Percentiles rank a stretch among this genome's conserved stretches.
Conservation (phyloP, 371 early-diverging fungal genomes). For the Mucor saturninus region DNA sequence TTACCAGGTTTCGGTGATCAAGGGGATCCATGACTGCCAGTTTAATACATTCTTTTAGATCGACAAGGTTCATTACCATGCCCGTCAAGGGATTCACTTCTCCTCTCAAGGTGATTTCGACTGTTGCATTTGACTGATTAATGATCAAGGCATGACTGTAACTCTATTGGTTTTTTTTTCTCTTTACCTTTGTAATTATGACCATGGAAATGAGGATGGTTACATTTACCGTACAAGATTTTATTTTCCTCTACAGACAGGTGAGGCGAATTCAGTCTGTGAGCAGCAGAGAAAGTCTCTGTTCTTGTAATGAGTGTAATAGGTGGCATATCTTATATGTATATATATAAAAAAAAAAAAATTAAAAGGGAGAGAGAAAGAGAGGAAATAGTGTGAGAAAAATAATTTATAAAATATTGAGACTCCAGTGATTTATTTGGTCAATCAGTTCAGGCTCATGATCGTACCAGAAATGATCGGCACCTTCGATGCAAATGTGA, state of each 20-base stretch:
- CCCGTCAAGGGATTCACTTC: slow-evolving; percentile 76
- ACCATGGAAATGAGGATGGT: slow-evolving; percentile 83
- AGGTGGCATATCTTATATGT: slow-evolving; percentile 37
- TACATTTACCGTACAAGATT: slow-evolving; percentile 87
- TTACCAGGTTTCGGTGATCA: slow-evolving; percentile 86
- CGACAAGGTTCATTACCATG: slow-evolving; percentile 87
- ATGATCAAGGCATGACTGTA: background rate
- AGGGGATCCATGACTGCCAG: slow-evolving; percentile 73
- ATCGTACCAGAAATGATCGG: slow-evolving; percentile 48
- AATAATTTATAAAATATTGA: background rate
- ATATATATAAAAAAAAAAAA: background rate
- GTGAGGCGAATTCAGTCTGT: slow-evolving; percentile 79
- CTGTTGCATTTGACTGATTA: background rate
- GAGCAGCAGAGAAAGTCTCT: slow-evolving; percentile 87
- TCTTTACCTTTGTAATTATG: slow-evolving; percentile 83
- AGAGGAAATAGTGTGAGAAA: background rate
- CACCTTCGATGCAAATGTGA: slow-evolving; percentile 23
- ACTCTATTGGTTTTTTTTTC: background rate
- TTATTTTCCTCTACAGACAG: slow-evolving; percentile 77
- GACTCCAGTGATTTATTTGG: slow-evolving; percentile 17
- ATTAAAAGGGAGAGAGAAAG: slow-evolving; percentile 8
- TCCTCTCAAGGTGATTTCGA: slow-evolving; percentile 76
- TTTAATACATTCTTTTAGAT: slow-evolving; percentile 80
- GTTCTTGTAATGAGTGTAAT: slow-evolving; percentile 75
- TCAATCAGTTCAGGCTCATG: slow-evolving; percentile 22